phyloP scores from a whole-genome alignment of 2,329 filamentous ascomycete genomes.

The Dothidotthia symphoricarpi region DNA sequence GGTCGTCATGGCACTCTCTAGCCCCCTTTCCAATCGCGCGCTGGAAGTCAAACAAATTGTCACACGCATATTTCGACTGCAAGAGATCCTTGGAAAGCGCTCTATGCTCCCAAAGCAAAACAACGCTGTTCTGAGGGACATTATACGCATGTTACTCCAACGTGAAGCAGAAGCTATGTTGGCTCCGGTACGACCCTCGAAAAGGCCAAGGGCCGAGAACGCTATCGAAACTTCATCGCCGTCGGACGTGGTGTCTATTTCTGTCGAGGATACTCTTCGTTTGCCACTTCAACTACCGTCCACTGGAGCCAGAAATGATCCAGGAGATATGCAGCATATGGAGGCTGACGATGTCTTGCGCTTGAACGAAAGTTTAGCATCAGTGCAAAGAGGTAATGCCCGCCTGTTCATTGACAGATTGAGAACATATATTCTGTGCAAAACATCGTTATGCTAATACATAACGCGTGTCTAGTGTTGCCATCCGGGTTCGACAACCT shows the following conservation, averaged over 20 bases:
- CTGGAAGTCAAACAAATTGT: constrained; percentile 47
- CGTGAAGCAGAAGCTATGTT: constrained; percentile 17
- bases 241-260: constrained; percentile 4
- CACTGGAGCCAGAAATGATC: neutral
- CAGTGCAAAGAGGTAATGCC: constrained; percentile 15
- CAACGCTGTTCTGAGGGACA: constrained; percentile 15
- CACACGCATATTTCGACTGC: constrained; percentile 45
- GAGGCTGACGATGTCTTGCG: constrained; percentile 6
- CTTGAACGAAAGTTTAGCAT: constrained; percentile 13
- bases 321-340: neutral
- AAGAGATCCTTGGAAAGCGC: constrained; percentile 31
- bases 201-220: neutral
- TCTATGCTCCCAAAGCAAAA: constrained; percentile 14
- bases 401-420: neutral
- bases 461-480: neutral
- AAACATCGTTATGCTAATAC: neutral
- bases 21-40: constrained; percentile 45
- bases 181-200: constrained; percentile 1
- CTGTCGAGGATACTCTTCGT: constrained; percentile 14
- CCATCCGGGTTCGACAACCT: neutral
- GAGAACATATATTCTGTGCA: neutral
- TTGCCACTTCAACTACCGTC: constrained; percentile 10
- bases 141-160: constrained; percentile 14
- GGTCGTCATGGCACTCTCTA: constrained; percentile 44
- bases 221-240: neutral